A percentile compares a stretch with the other conserved stretches of the same genome.
phyloP scores from a whole-genome alignment of 2,329 filamentous ascomycete species.

The Teratosphaeriaceae sp. region DNA sequence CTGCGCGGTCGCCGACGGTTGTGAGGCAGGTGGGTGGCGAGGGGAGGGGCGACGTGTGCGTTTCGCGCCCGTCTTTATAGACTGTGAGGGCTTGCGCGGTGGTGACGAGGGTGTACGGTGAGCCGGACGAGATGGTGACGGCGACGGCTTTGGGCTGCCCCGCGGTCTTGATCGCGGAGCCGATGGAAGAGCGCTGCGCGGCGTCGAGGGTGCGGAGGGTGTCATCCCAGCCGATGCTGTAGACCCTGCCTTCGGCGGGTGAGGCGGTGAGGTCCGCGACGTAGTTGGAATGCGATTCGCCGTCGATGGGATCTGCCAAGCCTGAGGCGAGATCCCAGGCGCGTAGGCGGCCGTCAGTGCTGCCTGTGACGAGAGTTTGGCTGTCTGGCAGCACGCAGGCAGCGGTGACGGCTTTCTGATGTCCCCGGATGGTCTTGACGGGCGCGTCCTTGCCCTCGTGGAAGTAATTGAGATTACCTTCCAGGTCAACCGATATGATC shows the following conservation, averaged over 20 bases:
- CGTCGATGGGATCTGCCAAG: slow-evolving; percentile 63
- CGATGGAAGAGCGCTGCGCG: slow-evolving; percentile 67
- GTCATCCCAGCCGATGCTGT: slow-evolving; percentile 92
- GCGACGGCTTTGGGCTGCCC: slow-evolving; percentile 75
- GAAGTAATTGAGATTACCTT: slow-evolving; percentile 86
- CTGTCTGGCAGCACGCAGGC: slow-evolving; percentile 54
- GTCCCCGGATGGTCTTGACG: slow-evolving; percentile 68
- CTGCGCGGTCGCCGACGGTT: slow-evolving; percentile 60
- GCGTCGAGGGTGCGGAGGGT: slow-evolving; percentile 73
- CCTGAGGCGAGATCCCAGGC: slow-evolving; percentile 74
- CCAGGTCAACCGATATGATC: slow-evolving; percentile 82
- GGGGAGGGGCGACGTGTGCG: slow-evolving; percentile 45
- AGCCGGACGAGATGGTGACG: slow-evolving; percentile 50
- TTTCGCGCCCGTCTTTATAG: slow-evolving; percentile 48
- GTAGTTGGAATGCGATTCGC: slow-evolving; percentile 78
- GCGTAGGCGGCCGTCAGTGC: slow-evolving; percentile 82
- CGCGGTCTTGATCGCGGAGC: slow-evolving; percentile 58
- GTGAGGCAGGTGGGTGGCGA: slow-evolving; percentile 62
- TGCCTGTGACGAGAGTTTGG: slow-evolving; percentile 76
- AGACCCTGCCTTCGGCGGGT: slow-evolving; percentile 48
- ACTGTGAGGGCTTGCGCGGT: slow-evolving; percentile 53
- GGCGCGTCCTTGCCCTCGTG: slow-evolving; percentile 64
- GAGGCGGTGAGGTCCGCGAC: slow-evolving; percentile 66
- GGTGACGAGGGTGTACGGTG: slow-evolving; percentile 43
- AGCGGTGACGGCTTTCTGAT: slow-evolving; percentile 86